Base-by-base conservation (phyloP, 441 rosid genomes). In the Cnidoscolus chayamansa region DNA sequence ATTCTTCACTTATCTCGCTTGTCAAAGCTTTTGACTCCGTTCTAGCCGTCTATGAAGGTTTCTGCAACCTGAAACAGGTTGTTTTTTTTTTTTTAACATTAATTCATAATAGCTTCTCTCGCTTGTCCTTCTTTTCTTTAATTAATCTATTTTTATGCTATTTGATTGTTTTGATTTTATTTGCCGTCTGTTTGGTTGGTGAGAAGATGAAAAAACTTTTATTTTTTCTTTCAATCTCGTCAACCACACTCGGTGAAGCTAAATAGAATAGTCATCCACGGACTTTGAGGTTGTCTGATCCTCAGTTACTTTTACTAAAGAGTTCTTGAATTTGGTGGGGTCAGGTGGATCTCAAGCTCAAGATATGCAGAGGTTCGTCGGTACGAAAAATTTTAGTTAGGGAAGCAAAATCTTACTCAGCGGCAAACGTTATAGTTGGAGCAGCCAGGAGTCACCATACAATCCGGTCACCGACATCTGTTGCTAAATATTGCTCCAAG, bases 21-120 rank as follows among this genome's bases (percentile, higher is more conserved):
- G 94, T 92, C 68, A 86, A 82, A 78, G 83, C 85, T 43, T 92
- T 94, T 72, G 99, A 94, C 80, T 87, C 88, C 60, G 80, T 88
- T 82, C 87, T 94, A 56, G 87, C 86, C 17, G 96, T 90, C 3
- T 92, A 85, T 69, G 96, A 94, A 85, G 97, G 99, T 72, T 90
- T 94, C 92, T 94, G 99, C 88, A 89, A 92, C 83, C 82, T 94
- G 78, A 94, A 89, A 75, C 98, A 90, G 98, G 99, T 82, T 66
- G 7, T 25, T 63, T 4, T 56, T 2, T 25, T 25, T 35, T 2
- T 30, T 4, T 54, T 35, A 19, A 65, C 47, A 57, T 63, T 10
- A n/a, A 5, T 53, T 54, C 0, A 53, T 7, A 5, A 40, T 55
- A 16, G 20, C 11, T 45, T 12, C 25, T 11, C 19, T 2, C 47